These are phyloP conservation scores for Starmerella khaoyaiensis DNA, from an alignment of 805 yeast species.

Conservation along the genomic window DNA sequence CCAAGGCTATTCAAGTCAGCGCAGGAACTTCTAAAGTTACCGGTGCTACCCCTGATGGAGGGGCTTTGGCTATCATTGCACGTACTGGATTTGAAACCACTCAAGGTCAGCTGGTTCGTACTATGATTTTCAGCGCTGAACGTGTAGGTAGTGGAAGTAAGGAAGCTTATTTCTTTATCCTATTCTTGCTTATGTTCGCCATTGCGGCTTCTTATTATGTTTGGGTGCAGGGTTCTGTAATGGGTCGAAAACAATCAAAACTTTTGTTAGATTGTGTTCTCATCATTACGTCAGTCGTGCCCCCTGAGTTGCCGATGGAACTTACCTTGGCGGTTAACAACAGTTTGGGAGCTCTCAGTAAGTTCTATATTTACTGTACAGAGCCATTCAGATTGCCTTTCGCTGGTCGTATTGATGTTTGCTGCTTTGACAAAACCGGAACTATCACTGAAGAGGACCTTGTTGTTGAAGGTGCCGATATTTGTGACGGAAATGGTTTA, in stretches of 20 bases:
- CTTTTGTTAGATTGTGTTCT: slow-evolving; percentile 89
- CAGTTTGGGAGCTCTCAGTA: slow-evolving; percentile 75
- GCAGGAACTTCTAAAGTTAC: slow-evolving; percentile 37
- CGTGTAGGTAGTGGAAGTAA: slow-evolving; percentile 91
- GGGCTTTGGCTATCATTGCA: slow-evolving; percentile 79
- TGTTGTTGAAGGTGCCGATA: slow-evolving; percentile 92
- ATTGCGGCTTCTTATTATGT: slow-evolving; percentile 94
- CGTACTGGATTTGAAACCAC: slow-evolving; percentile 98
- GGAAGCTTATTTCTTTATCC: slow-evolving; percentile 84
- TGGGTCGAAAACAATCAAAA: slow-evolving; percentile 92
- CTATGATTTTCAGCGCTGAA: slow-evolving; percentile 94
- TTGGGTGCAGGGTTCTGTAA: slow-evolving; percentile 92
- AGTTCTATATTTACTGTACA: slow-evolving; percentile 85
- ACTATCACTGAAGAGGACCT: slow-evolving; percentile 94
- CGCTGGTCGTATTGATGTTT: slow-evolving; percentile 95
- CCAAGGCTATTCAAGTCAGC: slow-evolving; percentile 86
- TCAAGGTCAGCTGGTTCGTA: slow-evolving; percentile 93
- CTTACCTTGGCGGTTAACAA: slow-evolving; percentile 94
- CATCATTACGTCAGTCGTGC: slow-evolving; percentile 93
- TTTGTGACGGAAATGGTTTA: slow-evolving; percentile 45
- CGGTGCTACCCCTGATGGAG: slow-evolving; percentile 65
- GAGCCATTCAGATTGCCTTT: slow-evolving; percentile 97
- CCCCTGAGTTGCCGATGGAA: slow-evolving; percentile 98
- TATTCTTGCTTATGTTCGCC: slow-evolving; percentile 81
- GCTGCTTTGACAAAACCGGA: slow-evolving; percentile 98